These are phyloP conservation scores for Naumovozyma castellii DNA, from an alignment of 805 yeast genomes.

Conservation along the genomic window DNA sequence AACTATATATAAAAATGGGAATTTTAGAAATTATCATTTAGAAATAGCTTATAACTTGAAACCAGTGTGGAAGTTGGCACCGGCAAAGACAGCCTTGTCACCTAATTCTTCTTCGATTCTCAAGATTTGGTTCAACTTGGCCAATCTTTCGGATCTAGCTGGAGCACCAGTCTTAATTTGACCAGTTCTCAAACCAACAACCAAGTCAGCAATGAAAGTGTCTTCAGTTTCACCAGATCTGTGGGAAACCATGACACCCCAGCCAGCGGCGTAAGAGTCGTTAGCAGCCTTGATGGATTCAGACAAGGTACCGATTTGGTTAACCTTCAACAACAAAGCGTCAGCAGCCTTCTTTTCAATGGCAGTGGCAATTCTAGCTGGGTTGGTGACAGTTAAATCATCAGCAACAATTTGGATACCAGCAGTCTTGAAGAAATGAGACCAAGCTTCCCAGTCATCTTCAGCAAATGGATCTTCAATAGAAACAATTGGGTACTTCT, in stretches of 20 bases:
- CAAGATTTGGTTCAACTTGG: slow-evolving; percentile 95
- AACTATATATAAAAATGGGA: slow-evolving; percentile 3
- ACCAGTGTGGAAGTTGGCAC: slow-evolving; percentile 71
- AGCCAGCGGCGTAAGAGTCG: slow-evolving; percentile 88
- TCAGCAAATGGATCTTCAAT: slow-evolving; percentile 99
- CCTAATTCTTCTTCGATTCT: slow-evolving; percentile 99
- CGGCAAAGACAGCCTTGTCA: slow-evolving; percentile 93
- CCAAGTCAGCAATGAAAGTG: slow-evolving; percentile 93
- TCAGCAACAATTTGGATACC: slow-evolving; percentile 92
- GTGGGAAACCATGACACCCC: slow-evolving; percentile 99
- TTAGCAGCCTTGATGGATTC: slow-evolving; percentile 97
- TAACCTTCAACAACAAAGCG: slow-evolving; percentile 91
- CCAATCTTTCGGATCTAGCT: slow-evolving; percentile 99
- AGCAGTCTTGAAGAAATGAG: slow-evolving; percentile 67
- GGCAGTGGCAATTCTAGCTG: slow-evolving; percentile 86
- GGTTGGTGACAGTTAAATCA: slow-evolving; percentile 98
- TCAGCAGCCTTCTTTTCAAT: slow-evolving; percentile 93
- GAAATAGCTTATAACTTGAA: slow-evolving; percentile 29
- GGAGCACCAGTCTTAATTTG: slow-evolving; percentile 99
- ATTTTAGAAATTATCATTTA: neutral
- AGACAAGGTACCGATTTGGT: slow-evolving; percentile 95
- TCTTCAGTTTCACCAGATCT: slow-evolving; percentile 99
- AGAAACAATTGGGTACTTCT: slow-evolving; percentile 94
- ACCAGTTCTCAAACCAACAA: slow-evolving; percentile 96
- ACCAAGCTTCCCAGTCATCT: slow-evolving; percentile 99